Evolutionary conservation across 768 basidiomycete species (phyloP), one percentile per base, ranked within the genome.

Genomic region (Phanerodontia chrysosporium): DNA sequence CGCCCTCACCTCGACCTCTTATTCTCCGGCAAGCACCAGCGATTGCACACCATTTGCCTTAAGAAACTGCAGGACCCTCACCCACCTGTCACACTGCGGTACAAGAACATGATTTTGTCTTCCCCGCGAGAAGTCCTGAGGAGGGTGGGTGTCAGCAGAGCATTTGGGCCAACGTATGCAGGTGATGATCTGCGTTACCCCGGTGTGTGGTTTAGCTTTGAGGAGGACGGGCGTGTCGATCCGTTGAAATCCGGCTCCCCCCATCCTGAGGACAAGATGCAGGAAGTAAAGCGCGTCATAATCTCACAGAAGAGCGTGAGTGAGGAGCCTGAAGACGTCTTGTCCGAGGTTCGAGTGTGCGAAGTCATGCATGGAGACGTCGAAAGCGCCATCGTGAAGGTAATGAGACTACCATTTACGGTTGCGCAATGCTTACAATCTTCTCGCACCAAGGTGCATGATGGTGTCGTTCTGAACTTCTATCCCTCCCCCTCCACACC

Each of bases 1-100:
- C 84, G 86, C 18, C 91, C 91, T 1, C 88, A 93, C 68, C 76
- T 94, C 55, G 90, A 92, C 69, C 80, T 94, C n/a, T 78, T 94
- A 45, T 94, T 93, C 72, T 90, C 91, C 18, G 84, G 87, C 12
- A 81, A 81, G 64, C 80, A 87, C 59, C 92, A 94, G 64, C 83
- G 91, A 22, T 78, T 94, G 21, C 88, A 89, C 57, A 91, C 88
- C 6, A 90, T 94, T 51, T 86, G 83, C 64, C 71, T 92, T 39
- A 80, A 86, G 64, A 84, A 80, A 62, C 80, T 90, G 16, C 84
- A 82, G 21, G 85, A 86, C 54, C 79, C 81, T 16, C 79, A 83
- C 68, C 89, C 87, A 1, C 85, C 87, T 3, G 76, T 90, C 27
- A 82, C 79, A 10, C 72, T 92, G 30, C 81, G 82, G 56, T 92